Evolutionary conservation across 148 eudicot genomes (phyloP), one percentile per base, ranked within the genome.

Genomic region (Silene latifolia): DNA sequence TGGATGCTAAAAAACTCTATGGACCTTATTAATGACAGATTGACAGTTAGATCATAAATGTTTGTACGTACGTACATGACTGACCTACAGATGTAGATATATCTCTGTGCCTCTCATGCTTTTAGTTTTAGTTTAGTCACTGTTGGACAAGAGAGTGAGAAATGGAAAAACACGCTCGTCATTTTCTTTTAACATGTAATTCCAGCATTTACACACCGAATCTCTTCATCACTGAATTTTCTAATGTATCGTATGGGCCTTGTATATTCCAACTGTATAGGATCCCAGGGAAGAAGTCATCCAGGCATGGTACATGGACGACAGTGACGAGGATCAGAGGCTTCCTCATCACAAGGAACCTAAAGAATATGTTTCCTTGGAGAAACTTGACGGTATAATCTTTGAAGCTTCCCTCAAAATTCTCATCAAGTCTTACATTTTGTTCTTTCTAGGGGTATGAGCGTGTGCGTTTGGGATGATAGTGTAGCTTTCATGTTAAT

Each of bases 261-360:
- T 14, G 18, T 70, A 53, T 24, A 10, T n/a, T 80, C 25, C 8
- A 60, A 71, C 60, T 82, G 4, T 87, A 66, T 80, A 95, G 98
- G 97, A 89, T 88, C 82, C 72, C 11, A 84, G 91, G 73, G 96
- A 86, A 74, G 96, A 95, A 85, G 90, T 92, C 64, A 81, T 95
- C 23, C 87, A 95, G 79, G 99, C 99, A 82, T 92, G 99, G 99
- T 95, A 92, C 82, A 95, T 95, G 98, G 97, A 92, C 87, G 97
- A 92, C 56, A 87, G 89, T 72, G 64, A 82, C 76, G 98, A 86
- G 72, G 99, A 95, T 75, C 99, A 92, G 85, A 86, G 99, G 62
- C 97, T 95, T 65, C 93, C 93, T 63, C 97, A 91, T 80, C 97
- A 91, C 74, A 85, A 85, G 67, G 84, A 89, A 14, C 99, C 98